phyloP scores from a whole-genome alignment of 768 basidiomycete species.

The Naematelia encephala region DNA sequence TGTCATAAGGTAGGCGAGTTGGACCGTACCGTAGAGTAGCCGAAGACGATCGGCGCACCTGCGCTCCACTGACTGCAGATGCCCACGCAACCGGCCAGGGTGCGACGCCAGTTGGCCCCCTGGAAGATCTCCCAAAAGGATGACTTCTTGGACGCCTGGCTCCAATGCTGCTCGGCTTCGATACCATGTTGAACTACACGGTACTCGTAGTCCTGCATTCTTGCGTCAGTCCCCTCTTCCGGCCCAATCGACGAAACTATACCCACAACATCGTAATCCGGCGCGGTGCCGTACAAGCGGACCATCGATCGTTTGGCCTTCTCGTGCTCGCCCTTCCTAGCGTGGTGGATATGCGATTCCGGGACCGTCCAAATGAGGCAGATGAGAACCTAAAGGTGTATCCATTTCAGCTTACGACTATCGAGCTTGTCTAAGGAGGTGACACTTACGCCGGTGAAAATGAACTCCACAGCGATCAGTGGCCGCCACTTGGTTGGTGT shows the following conservation, averaged over 20 bases:
- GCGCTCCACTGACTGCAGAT: constrained; percentile 18
- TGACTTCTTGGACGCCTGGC: background rate
- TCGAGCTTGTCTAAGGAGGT: constrained; percentile 7
- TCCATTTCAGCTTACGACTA: too few species aligned
- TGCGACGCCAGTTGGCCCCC: constrained; percentile 18
- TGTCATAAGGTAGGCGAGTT: background rate
- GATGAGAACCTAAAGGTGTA: too few species aligned
- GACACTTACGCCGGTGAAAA: constrained; percentile 26
- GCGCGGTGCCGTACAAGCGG: constrained; percentile 16
- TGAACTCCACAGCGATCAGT: constrained; percentile 22
- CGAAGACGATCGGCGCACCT: constrained; percentile 25
- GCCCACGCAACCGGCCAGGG: constrained; percentile 20
- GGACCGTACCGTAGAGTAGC: constrained; percentile 21
- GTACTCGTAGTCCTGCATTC: constrained; percentile 19
- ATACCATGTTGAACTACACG: constrained; percentile 21
- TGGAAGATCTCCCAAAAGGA: constrained; percentile 23
- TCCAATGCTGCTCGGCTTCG: constrained; percentile 13
- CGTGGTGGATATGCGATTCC: constrained; percentile 22
- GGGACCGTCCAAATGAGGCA: constrained; percentile 16
- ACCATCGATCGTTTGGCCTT: constrained; percentile 19
- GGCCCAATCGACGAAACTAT: too few species aligned
- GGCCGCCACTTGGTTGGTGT: constrained; percentile 18
- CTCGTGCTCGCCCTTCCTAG: constrained; percentile 13
- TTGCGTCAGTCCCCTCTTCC: background rate
- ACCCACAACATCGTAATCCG: constrained; percentile 25